phyloP scores from a whole-genome alignment of 129 eudicot species.

The Ambrosia artemisiifolia region DNA sequence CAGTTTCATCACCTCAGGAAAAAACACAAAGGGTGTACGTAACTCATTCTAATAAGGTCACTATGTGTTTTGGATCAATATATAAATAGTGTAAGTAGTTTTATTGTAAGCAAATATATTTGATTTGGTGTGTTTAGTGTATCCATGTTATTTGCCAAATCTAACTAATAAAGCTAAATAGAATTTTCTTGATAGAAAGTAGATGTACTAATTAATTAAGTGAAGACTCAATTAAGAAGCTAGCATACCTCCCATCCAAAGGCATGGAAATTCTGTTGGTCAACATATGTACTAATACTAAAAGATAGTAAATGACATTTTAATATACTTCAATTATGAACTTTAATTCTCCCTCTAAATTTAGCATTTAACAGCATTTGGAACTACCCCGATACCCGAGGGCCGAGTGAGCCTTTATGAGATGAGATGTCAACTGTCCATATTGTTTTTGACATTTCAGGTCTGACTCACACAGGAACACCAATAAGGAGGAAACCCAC shows the following conservation, averaged over 20 bases:
- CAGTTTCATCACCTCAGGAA: conserved; percentile 21
- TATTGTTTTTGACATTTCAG: no score
- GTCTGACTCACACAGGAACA: no score
- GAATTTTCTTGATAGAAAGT: background rate
- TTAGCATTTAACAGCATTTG: background rate
- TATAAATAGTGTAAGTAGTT: background rate
- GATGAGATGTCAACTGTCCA: no score
- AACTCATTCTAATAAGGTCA: background rate
- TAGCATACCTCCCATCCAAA: background rate
- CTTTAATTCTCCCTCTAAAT: conserved; percentile 16
- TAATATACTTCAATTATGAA: conserved; percentile 7
- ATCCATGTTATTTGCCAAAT: conserved; percentile 6
- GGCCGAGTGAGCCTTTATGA: no score
- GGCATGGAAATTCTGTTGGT: background rate
- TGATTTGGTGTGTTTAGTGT: background rate
- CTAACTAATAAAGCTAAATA: background rate
- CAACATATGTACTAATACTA: background rate
- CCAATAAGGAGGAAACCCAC: no score
- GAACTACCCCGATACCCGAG: no score
- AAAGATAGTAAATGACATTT: conserved; percentile 12
- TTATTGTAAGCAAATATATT: background rate
- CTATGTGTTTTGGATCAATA: conserved; percentile 13
- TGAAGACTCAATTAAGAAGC: background rate
- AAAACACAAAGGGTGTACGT: conserved; percentile 26
- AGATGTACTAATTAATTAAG: no score